phyloP scores from a whole-genome alignment of 176 grass and related monocot genomes.

The Eragrostis nindensis region DNA sequence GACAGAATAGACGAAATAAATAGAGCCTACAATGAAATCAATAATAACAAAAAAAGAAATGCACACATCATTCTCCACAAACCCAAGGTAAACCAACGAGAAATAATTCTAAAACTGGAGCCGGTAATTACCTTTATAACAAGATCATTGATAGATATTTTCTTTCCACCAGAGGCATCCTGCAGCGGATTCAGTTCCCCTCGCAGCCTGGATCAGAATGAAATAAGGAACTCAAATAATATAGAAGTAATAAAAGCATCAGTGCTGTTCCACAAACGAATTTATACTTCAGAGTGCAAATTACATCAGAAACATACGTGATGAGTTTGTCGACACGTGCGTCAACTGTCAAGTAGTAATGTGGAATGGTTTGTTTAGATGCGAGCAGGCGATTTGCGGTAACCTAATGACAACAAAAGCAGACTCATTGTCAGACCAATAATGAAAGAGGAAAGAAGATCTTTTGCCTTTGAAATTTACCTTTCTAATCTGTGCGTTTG shows the following conservation, averaged over 20 bases:
- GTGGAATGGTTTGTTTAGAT: slow-evolving; percentile 94
- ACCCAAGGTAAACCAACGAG: background rate
- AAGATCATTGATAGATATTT: slow-evolving; percentile 94
- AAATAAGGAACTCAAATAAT: slow-evolving; percentile 19
- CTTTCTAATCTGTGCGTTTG: slow-evolving; percentile 93
- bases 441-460: background rate
- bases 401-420: slow-evolving; percentile 54
- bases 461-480: slow-evolving; percentile 37
- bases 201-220: slow-evolving; percentile 60
- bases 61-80: background rate
- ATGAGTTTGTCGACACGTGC: slow-evolving; percentile 82
- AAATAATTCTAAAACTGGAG: background rate
- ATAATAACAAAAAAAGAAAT: background rate
- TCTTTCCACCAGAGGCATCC: slow-evolving; percentile 87
- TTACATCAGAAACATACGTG: slow-evolving; percentile 56
- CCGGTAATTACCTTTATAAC: slow-evolving; percentile 74
- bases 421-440: slow-evolving; percentile 10
- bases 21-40: background rate
- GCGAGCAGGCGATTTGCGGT: slow-evolving; percentile 75
- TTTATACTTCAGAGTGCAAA: slow-evolving; percentile 12
- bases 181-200: slow-evolving; percentile 78
- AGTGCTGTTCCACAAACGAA: slow-evolving; percentile 10
- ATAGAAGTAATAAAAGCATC: slow-evolving; percentile 10
- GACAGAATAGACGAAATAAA: slow-evolving; percentile 4
- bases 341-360: slow-evolving; percentile 95